Conservation (phyloP, 306 rosid species). For the Cicer pinnatifidum region DNA sequence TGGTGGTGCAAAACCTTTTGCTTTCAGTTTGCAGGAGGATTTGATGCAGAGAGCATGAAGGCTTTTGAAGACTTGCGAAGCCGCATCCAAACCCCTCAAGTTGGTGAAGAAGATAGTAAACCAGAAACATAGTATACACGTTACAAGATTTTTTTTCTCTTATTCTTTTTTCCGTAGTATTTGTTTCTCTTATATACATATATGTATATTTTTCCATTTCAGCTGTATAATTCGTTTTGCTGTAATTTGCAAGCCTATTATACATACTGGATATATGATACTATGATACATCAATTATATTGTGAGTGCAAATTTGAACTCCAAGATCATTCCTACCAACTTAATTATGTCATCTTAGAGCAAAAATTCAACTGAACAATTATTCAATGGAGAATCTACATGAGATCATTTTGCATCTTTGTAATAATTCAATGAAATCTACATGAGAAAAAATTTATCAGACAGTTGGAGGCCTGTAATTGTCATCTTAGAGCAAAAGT, state of each 20-base stretch:
- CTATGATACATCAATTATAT: slow-evolving; percentile 41
- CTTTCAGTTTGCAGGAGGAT: slow-evolving; percentile 91
- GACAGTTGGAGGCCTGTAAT: not conserved
- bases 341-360: slow-evolving; percentile 4
- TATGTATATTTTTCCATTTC: slow-evolving; percentile 26
- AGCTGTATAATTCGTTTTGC: slow-evolving; percentile 51
- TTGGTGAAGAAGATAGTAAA: slow-evolving; percentile 59
- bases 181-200: slow-evolving; percentile 5
- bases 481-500: slow-evolving; percentile 1
- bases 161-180: not conserved
- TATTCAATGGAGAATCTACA: not conserved
- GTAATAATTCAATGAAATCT: not conserved
- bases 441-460: not conserved
- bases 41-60: slow-evolving; percentile 93
- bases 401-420: not conserved
- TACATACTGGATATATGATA: slow-evolving; percentile 40
- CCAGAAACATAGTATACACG: slow-evolving; percentile 51
- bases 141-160: slow-evolving; percentile 13
- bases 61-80: slow-evolving; percentile 88
- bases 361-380: slow-evolving; percentile 3
- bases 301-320: slow-evolving; percentile 30
- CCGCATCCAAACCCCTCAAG: slow-evolving; percentile 59
- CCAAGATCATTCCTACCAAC: slow-evolving; percentile 19
- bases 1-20: slow-evolving; percentile 34
- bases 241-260: slow-evolving; percentile 44